Evolutionary conservation across 2,329 filamentous ascomycete genomes (phyloP).

Genomic region (Escovopsis weberi): DNA sequence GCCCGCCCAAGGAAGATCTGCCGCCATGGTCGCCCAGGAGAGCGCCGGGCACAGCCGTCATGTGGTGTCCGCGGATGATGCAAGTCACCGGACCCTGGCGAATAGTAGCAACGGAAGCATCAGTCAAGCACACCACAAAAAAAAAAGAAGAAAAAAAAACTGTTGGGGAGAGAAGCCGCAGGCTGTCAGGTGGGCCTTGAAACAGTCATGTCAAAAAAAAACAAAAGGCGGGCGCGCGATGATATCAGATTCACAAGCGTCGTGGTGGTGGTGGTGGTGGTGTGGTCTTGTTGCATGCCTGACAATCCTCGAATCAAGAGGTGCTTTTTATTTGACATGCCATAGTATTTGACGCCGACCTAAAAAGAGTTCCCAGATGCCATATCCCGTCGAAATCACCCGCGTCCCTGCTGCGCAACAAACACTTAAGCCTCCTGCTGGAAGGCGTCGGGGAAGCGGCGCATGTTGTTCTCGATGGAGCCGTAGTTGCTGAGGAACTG

Average conservation of each 20-base stretch:
- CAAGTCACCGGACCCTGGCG: too few relatives aligned
- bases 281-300: slow-evolving; percentile 19
- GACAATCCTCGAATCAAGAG: slow-evolving; percentile 17
- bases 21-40: too few relatives aligned
- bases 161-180: too few relatives aligned
- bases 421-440: slow-evolving; percentile 34
- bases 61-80: too few relatives aligned
- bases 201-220: background rate
- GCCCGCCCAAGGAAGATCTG: too few relatives aligned
- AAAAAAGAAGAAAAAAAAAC: too few relatives aligned
- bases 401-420: too few relatives aligned
- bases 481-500: slow-evolving; percentile 98
- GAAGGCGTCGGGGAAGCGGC: slow-evolving; percentile 91
- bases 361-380: slow-evolving; percentile 21
- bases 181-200: too few relatives aligned
- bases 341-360: slow-evolving; percentile 28
- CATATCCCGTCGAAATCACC: slow-evolving; percentile 9
- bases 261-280: too few relatives aligned
- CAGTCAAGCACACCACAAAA: too few relatives aligned
- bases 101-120: too few relatives aligned
- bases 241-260: slow-evolving; percentile 12
- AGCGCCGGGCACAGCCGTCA: too few relatives aligned
- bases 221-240: background rate
- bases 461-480: slow-evolving; percentile 71
- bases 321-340: slow-evolving; percentile 25